Base-by-base conservation (phyloP, 768 basidiomycete genomes). In the Naematelia encephala region DNA sequence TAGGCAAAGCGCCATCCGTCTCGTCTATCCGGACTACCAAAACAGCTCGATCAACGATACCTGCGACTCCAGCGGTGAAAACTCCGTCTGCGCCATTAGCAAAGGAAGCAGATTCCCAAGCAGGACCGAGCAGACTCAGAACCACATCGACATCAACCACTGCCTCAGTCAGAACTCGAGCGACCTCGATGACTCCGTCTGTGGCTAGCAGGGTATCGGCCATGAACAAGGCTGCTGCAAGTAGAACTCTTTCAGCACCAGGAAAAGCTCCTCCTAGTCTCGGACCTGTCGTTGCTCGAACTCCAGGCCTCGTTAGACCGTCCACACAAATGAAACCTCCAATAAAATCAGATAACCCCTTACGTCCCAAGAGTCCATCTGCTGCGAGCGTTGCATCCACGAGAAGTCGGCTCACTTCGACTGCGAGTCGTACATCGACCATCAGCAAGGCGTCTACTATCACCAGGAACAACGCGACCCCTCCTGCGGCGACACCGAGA, bases 11-110 rank as follows among this genome's bases (percentile, higher is more conserved):
- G 25, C 56, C 57, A 1, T 66, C 68, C 4, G 22, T 61, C 21
- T 12, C 30, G 4, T 69, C 71, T 8, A 34, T 59, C 3, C 54
- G 45, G 29, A 63, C 64, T 5, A 62, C 61, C n/a, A 28, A 39
- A 4, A 66, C 68, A 13, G 30, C 61, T 0, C 54, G 43, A 21
- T 62, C 65, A 0, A 51, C 50, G 4, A 30, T 51, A 11, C 30
- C 61, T 4, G 13, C 48, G 14, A 56, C 57, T 43, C 30, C 46
- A 8, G 26, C 26, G 28, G 43, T 45, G 12, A 51, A 45, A 39
- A 11, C 43, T 21, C 16, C 27, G 27, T 16, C 47, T 5, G 12
- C 26, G 28, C 26, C 48, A 11, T 11, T 53, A 2, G 54, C 47
- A n/a, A 25, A 28, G 5, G 42, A 27, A 0, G 30, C 12, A 26